phyloP scores from a whole-genome alignment of 2,329 filamentous ascomycete genomes.

The Iodosphaeria phyllophila region DNA sequence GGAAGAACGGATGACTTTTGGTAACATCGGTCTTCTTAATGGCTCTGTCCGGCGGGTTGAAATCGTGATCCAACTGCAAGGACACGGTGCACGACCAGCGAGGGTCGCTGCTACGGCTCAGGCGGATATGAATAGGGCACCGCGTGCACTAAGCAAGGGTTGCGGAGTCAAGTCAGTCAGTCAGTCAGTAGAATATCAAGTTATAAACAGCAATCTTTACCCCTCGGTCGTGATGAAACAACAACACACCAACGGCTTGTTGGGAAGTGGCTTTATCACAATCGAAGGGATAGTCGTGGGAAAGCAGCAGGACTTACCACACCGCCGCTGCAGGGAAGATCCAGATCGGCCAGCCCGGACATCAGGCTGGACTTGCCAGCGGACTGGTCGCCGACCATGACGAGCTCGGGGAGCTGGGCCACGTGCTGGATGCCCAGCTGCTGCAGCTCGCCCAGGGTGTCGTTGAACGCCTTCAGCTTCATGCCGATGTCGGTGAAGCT shows the following conservation, averaged over 20 bases:
- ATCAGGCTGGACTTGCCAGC: slow-evolving; percentile 54
- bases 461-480: slow-evolving; percentile 45
- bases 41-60: slow-evolving; percentile 20
- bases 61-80: slow-evolving; percentile 46
- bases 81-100: slow-evolving; percentile 52
- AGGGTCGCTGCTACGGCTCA: slow-evolving; percentile 32
- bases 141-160: too few species aligned
- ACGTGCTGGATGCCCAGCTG: slow-evolving; percentile 54
- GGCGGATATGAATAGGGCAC: slow-evolving; percentile 64
- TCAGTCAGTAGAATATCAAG: slow-evolving; percentile 41
- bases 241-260: too few species aligned
- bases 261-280: background rate
- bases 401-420: slow-evolving; percentile 57
- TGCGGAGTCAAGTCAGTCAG: too few species aligned
- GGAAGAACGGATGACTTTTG: slow-evolving; percentile 35
- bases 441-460: slow-evolving; percentile 48
- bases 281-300: too few species aligned
- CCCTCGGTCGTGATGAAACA: too few species aligned
- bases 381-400: slow-evolving; percentile 70
- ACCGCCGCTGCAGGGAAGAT: slow-evolving; percentile 30
- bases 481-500: slow-evolving; percentile 35
- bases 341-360: slow-evolving; percentile 35
- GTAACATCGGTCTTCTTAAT: slow-evolving; percentile 29
- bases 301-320: too few species aligned
- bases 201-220: too few species aligned